Evolutionary conservation across 306 rosid species (phyloP).

Genomic region (Gastrolobium bilobum): DNA sequence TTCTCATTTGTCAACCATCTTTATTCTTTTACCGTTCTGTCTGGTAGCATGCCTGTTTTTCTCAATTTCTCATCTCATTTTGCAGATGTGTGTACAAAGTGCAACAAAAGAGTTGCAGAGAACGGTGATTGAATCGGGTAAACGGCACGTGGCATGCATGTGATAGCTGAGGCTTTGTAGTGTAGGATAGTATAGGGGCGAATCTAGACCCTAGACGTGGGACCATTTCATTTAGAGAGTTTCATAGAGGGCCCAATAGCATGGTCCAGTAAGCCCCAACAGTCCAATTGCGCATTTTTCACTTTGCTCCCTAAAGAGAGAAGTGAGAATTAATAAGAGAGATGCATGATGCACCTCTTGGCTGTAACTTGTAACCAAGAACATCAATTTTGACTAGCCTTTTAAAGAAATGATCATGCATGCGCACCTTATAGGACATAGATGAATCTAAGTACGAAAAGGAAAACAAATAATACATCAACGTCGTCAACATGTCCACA

Average conservation of each 20-base stretch:
- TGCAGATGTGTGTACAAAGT: constrained; percentile 7
- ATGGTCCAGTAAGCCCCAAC: constrained; percentile 50
- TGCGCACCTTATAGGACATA: constrained; percentile 45
- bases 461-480: not conserved
- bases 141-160: constrained; percentile 53
- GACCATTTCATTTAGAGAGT: constrained; percentile 20
- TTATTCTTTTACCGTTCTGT: constrained; percentile 5
- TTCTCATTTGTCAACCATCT: constrained; percentile 44
- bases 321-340: not conserved
- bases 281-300: constrained; percentile 13
- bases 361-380: constrained; percentile 18
- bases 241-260: constrained; percentile 46
- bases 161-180: constrained; percentile 17
- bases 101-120: constrained; percentile 49
- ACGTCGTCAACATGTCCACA: not conserved
- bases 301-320: not conserved
- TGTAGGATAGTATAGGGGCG: constrained; percentile 24
- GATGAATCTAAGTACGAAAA: constrained; percentile 15
- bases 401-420: constrained; percentile 24
- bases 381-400: constrained; percentile 50
- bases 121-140: constrained; percentile 47
- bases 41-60: constrained; percentile 12
- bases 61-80: constrained; percentile 24
- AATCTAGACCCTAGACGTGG: constrained; percentile 54
- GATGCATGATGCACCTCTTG: constrained; percentile 20